Base-by-base conservation (phyloP, 148 eudicot genomes). In the Cornus controversa region DNA sequence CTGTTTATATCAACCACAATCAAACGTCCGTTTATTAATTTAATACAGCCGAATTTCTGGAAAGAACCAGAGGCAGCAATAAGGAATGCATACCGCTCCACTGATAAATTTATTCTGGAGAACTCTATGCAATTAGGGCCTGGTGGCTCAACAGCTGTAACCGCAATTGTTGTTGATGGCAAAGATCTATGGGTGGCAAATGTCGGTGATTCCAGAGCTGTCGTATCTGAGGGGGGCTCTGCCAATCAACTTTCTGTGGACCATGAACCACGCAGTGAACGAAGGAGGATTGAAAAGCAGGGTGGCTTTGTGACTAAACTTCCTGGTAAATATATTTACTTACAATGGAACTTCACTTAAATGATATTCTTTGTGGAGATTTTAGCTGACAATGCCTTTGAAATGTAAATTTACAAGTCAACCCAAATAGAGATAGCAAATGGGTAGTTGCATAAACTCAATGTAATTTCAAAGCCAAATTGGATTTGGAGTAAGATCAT, bases 61-160 rank as follows among this genome's bases (percentile, higher is more conserved):
- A 80, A 69, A 15, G 65, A 82, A 24, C 85, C 87, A 8, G 77
- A 77, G 67, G 73, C 37, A 18, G 83, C 87, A 40, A 85, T 85
- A 42, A 74, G 54, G 54, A 82, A 79, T 58, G 82, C 87, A 0
- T 85, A 85, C 70, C 36, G 69, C 25, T 73, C 81, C n/a, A 85
- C 87, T 25, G 77, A 85, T 69, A 73, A 75, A 63, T 69, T 26
- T 70, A 85, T 85, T 10, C 81, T 85, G 5, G 82, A 82, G 77
- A 76, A 85, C 27, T 53, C 83, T 20, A 29, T 69, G 75, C 78
- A 82, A 79, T 72, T 85, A 69, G 85, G 85, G 40, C 87, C 82
- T 40, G 87, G 87, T 45, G 87, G 87, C 65, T 85, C 87, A 64
- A 85, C 87, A 20, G 87, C 87, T n/a, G 87, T 85, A 31, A 85